Base-by-base conservation (phyloP, 805 yeast species). In the Metschnikowia proteae region DNA sequence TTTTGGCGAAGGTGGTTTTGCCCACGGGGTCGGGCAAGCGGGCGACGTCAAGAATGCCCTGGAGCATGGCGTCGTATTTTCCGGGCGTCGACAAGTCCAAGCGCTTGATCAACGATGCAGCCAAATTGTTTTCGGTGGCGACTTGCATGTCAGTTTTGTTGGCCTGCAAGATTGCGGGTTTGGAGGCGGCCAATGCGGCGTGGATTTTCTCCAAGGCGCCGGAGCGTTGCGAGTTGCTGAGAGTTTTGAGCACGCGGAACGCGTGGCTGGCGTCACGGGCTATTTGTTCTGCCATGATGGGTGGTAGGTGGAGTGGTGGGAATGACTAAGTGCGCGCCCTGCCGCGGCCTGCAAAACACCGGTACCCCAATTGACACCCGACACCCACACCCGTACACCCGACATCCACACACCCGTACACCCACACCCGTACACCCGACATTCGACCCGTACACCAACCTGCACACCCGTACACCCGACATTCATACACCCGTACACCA, bases 21-120 rank as follows among this genome's bases (percentile, higher is more conserved):
- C 97, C 96, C 35, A 92, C 84, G 13, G 99, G 99, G 64, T 94
- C 98, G 29, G 84, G 87, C 46, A 94, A 75, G 3, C 78, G 78
- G 1, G 96, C 94, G 17, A 94, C 99, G 58, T 94, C 99, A 41
- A 86, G 72, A 11, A 94, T 83, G 26, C 99, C 99, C 63, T 90
- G 94, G 45, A 92, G 79, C 99, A 94, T 94, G 27, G 87, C 74
- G 54, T 91, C 98, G 61, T 81, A 94, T 66, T 95, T 94, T 50
- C 86, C 97, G 46, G 84, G 82, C 53, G 78, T 81, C 41, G 87
- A 78, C 35, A 94, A 73, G 64, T 95, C 98, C 11, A 94, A 74
- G 58, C 99, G 77, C 62, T 88, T 91, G 45, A 91, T 73, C 57
- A 94, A 71, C 1, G 97, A 80, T 0, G 82, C 67, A 0, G 94